Evolutionary conservation across 345 rosid species (phyloP).

Genomic region (Eucalyptus cloeziana): DNA sequence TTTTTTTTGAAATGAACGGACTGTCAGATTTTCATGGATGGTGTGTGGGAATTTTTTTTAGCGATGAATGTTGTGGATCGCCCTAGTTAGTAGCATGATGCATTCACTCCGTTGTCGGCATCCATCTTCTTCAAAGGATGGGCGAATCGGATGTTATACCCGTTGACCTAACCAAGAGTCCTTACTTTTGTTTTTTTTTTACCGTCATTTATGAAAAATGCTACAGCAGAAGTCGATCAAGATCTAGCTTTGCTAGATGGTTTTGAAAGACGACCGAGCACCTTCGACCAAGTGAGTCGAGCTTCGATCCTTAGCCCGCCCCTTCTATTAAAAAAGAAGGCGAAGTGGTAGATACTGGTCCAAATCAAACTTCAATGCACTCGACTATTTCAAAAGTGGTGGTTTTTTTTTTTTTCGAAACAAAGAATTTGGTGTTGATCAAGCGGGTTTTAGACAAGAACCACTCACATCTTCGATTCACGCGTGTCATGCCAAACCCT

Average conservation of each 20-base stretch:
- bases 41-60: background rate
- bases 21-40: no score
- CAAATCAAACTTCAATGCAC: fast-evolving
- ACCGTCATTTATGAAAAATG: background rate
- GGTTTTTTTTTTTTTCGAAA: fast-evolving
- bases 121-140: background rate
- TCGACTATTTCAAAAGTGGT: no score
- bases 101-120: background rate
- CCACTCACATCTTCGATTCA: no score
- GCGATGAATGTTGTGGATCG: background rate
- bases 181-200: background rate
- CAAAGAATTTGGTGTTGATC: no score
- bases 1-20: fast-evolving
- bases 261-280: no score
- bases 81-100: background rate
- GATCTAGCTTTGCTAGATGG: no score
- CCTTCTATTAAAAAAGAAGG: background rate
- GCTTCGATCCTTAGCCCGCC: background rate
- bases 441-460: background rate
- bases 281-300: background rate
- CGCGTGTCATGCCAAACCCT: background rate
- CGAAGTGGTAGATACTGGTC: fast-evolving
- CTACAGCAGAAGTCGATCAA: no score
- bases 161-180: no score
- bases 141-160: background rate